Evolutionary conservation across 2,329 filamentous ascomycete genomes (phyloP).

Genomic region (Arachnopeziza araneosa): DNA sequence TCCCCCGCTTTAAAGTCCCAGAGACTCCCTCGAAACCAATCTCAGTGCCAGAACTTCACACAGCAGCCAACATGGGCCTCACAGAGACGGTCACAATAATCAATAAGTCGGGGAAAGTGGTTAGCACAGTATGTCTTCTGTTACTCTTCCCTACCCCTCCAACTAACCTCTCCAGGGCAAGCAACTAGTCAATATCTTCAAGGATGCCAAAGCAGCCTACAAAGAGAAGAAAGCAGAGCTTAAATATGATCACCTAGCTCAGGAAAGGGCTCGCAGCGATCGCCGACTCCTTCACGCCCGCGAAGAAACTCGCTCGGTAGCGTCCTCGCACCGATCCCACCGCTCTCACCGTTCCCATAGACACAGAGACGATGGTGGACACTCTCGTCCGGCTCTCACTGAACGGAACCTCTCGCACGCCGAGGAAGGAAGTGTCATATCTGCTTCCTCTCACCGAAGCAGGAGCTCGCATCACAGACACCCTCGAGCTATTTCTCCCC

Average conservation of each 20-base stretch:
- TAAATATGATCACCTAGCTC: slow-evolving; percentile 60
- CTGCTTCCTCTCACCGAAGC: slow-evolving; percentile 15
- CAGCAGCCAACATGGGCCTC: slow-evolving; percentile 28
- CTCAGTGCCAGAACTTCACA: neutral
- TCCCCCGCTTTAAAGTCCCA: neutral
- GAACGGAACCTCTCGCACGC: slow-evolving; percentile 21
- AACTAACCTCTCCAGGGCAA: slow-evolving; percentile 59
- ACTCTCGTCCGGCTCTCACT: slow-evolving; percentile 22
- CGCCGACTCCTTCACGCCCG: slow-evolving; percentile 46
- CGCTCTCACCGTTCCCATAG: slow-evolving; percentile 18
- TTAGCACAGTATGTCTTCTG: slow-evolving; percentile 65
- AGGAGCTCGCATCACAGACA: slow-evolving; percentile 20
- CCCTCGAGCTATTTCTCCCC: slow-evolving; percentile 10
- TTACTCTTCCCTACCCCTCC: slow-evolving; percentile 6
- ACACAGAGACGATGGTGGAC: neutral
- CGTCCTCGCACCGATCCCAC: slow-evolving; percentile 34
- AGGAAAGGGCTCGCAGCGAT: slow-evolving; percentile 50
- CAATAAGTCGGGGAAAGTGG: slow-evolving; percentile 86
- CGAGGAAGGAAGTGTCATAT: slow-evolving; percentile 21
- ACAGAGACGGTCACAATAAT: slow-evolving; percentile 81
- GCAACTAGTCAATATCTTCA: slow-evolving; percentile 84
- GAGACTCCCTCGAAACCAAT: neutral
- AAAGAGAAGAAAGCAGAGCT: slow-evolving; percentile 81
- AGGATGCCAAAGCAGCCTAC: slow-evolving; percentile 84
- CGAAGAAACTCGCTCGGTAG: slow-evolving; percentile 36